Percentiles rank a stretch among this genome's conserved stretches.
phyloP scores from a whole-genome alignment of 768 basidiomycete genomes.

The Psilocybe cubensis region DNA sequence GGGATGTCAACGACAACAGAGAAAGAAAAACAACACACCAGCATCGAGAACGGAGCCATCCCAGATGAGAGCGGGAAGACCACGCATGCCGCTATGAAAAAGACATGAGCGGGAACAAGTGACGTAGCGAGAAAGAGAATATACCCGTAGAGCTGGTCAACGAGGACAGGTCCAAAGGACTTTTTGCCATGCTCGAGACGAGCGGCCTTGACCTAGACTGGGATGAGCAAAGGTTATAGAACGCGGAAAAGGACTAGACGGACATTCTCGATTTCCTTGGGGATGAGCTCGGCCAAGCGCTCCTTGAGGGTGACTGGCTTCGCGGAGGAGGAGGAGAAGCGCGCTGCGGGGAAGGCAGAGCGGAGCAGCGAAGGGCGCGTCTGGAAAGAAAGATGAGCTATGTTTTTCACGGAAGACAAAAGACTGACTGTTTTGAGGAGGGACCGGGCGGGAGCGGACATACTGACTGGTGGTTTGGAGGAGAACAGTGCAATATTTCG shows the following conservation, averaged over 20 bases:
- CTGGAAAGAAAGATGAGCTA: slow-evolving; percentile 31
- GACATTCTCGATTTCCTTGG: slow-evolving; percentile 79
- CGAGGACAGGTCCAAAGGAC: slow-evolving; percentile 87
- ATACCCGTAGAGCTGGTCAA: slow-evolving; percentile 90
- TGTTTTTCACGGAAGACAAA: slow-evolving; percentile 2
- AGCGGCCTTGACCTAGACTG: slow-evolving; percentile 73
- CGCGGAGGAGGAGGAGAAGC: slow-evolving; percentile 66
- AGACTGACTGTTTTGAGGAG: slow-evolving; percentile 38
- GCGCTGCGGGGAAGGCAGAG: slow-evolving; percentile 47
- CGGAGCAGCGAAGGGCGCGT: slow-evolving; percentile 54
- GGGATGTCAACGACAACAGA: neutral
- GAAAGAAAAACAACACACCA: slow-evolving; percentile 45
- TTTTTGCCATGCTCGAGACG: slow-evolving; percentile 91
- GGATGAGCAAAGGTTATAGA: slow-evolving; percentile 6
- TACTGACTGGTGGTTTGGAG: slow-evolving; percentile 32
- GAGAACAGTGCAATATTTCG: slow-evolving; percentile 7
- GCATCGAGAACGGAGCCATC: slow-evolving; percentile 97
- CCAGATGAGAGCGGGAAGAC: slow-evolving; percentile 95
- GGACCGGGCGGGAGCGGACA: slow-evolving; percentile 45
- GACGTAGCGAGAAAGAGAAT: neutral
- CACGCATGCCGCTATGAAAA: slow-evolving; percentile 74
- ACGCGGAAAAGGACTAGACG: slow-evolving; percentile 18
- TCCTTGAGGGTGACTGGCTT: slow-evolving; percentile 87
- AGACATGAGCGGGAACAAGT: slow-evolving; percentile 7
- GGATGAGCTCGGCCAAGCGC: slow-evolving; percentile 91